These are phyloP conservation scores for Cyberlindnera euphorbiiphila DNA, from an alignment of 805 yeast genomes.

Conservation along the genomic window DNA sequence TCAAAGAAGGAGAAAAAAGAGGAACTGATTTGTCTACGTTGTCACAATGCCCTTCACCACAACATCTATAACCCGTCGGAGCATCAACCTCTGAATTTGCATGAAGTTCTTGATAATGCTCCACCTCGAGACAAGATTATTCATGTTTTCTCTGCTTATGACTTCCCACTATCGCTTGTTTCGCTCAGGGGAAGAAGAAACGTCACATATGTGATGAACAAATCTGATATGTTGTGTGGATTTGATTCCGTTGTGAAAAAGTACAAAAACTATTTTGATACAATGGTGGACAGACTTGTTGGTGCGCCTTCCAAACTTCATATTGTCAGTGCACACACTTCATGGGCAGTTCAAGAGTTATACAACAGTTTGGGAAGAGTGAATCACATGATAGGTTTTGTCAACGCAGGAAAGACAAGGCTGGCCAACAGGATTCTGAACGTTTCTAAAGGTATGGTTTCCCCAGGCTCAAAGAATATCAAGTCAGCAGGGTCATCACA, in stretches of 20 bases:
- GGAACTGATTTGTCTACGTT: constrained; percentile 44
- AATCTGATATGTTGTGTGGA: constrained; percentile 41
- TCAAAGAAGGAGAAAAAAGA: constrained; percentile 1
- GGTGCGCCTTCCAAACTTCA: constrained; percentile 33
- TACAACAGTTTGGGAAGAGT: constrained; percentile 33
- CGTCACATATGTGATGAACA: constrained; percentile 33
- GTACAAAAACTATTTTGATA: constrained; percentile 33
- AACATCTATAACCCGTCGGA: constrained; percentile 36
- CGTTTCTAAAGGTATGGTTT: constrained; percentile 8
- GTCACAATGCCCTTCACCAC: constrained; percentile 48
- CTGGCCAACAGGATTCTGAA: constrained; percentile 47
- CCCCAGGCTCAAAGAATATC: constrained; percentile 8
- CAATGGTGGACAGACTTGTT: constrained; percentile 31
- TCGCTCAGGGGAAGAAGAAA: constrained; percentile 21
- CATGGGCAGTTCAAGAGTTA: constrained; percentile 49
- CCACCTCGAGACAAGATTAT: constrained; percentile 47
- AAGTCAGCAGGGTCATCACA: constrained; percentile 35
- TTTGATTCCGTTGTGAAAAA: constrained; percentile 28
- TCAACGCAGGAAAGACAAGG: constrained; percentile 69
- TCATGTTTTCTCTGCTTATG: constrained; percentile 62
- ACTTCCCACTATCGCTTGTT: constrained; percentile 56
- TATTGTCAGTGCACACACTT: constrained; percentile 45
- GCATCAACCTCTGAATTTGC: constrained; percentile 30
- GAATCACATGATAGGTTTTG: constrained; percentile 57
- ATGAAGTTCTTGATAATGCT: constrained; percentile 30